Conservation (phyloP, 2,329 filamentous ascomycete species). For the Paecilomyces sp. region DNA sequence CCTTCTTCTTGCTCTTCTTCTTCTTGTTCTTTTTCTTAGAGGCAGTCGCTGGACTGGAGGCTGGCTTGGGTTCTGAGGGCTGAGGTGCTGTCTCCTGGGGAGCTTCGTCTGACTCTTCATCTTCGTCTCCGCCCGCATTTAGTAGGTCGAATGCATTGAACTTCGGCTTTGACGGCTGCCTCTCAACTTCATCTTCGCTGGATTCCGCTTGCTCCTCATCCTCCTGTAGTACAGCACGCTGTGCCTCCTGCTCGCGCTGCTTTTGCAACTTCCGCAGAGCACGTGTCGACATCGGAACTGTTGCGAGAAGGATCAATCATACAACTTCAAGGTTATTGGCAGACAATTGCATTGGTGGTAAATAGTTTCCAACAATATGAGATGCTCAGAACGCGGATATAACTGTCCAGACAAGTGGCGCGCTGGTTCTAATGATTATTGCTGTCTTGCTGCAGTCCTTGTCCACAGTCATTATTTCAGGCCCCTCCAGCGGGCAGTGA, state of each 20-base stretch:
- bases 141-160: slow-evolving; percentile 50
- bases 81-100: slow-evolving; percentile 9
- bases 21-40: slow-evolving; percentile 57
- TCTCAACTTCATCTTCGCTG: slow-evolving; percentile 32
- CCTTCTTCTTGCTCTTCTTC: slow-evolving; percentile 36
- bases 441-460: not conserved
- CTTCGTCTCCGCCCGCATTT: slow-evolving; percentile 36
- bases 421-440: not conserved
- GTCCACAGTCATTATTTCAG: not conserved
- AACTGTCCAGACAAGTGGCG: not conserved
- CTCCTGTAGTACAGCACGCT: slow-evolving; percentile 33
- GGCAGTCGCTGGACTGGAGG: slow-evolving; percentile 13
- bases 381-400: not conserved
- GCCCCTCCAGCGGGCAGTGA: slow-evolving; percentile 1
- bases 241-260: slow-evolving; percentile 52
- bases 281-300: slow-evolving; percentile 53
- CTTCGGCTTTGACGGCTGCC: slow-evolving; percentile 32
- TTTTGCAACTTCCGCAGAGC: slow-evolving; percentile 59
- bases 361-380: not conserved
- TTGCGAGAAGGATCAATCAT: not conserved
- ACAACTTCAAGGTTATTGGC: not conserved
- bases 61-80: slow-evolving; percentile 11
- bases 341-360: not conserved
- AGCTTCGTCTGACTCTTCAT: slow-evolving; percentile 23
- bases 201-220: slow-evolving; percentile 31